Evolutionary conservation across 768 basidiomycete genomes (phyloP), one percentile per base, ranked within the genome.

Genomic region (Boletus edulis): DNA sequence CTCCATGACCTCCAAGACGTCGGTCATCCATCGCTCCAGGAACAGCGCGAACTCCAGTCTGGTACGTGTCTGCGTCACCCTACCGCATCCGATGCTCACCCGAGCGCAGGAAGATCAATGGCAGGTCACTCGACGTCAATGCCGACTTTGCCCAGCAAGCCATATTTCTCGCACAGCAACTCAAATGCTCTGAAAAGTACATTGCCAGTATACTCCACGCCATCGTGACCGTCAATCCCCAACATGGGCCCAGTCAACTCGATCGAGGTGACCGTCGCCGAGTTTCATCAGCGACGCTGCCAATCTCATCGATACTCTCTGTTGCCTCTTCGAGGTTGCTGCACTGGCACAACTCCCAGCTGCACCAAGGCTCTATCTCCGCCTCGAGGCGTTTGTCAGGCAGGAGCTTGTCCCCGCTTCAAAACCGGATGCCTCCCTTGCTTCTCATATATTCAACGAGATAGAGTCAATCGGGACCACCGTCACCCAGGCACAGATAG

Each of bases 151-250:
- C 84, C 14, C 83, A 81, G 47, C 91, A 91, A 68, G 82, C 80
- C 52, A 69, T 89, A 52, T 89, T 91, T 70, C 81, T 95, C 52
- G 83, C 94, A 0, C 84, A 89, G 65, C 83, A 91, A 52, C 85
- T 97, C 49, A 79, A 83, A 63, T 84, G 84, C 60, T 95, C 94
- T 13, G 94, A 96, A 73, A 83, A 86, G 61, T 85, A 89, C 70
- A 73, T 86, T 48, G 89, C 92, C 4, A 76, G 77, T 22, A 79
- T 92, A 17, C 75, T 92, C 44, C 82, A 88, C 54, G 72, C 79
- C 20, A 77, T 87, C 40, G 85, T 86, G 73, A 62, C 78, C 1
- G 73, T 78, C 55, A 84, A 85, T 20, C 62, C 86, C 89, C 0
- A 90, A 91, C 58, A 73, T 86, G 15, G 74, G 71, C 4, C 73